These are phyloP conservation scores for Beauveria caledonica DNA, from an alignment of 2,329 filamentous ascomycete genomes.

Conservation along the genomic window DNA sequence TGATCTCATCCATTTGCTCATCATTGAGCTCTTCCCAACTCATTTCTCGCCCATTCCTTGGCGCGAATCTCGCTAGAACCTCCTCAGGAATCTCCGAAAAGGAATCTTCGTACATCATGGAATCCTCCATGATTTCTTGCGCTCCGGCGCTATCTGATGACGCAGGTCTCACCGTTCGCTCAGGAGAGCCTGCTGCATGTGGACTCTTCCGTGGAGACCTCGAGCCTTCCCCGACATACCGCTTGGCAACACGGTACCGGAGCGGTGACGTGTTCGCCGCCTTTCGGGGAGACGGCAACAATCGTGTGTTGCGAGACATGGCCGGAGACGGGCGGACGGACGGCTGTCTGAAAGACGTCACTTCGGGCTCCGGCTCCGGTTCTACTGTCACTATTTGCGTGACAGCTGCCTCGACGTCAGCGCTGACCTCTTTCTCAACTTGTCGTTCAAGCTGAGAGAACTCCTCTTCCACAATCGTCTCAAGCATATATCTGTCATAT, in stretches of 20 bases:
- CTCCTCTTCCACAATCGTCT: background rate
- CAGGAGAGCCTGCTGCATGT: background rate
- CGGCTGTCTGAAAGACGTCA: conserved; percentile 15
- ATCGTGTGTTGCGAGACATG: background rate
- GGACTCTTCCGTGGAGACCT: background rate
- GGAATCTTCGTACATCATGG: conserved; percentile 41
- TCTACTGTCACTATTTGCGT: background rate
- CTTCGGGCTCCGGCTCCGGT: background rate
- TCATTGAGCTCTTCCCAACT: conserved; percentile 12
- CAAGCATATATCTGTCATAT: background rate
- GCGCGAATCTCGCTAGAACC: conserved; percentile 38
- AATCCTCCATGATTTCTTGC: conserved; percentile 17
- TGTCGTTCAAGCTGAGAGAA: background rate
- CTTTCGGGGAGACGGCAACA: conserved; percentile 1
- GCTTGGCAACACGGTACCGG: conserved; percentile 26
- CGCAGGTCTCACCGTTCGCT: background rate
- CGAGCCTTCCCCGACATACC: background rate
- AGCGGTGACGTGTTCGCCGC: conserved; percentile 20
- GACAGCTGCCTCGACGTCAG: background rate
- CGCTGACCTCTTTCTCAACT: background rate
- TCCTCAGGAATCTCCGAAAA: conserved; percentile 49
- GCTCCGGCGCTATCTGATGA: background rate
- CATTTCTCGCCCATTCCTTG: conserved; percentile 6
- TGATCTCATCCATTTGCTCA: conserved; percentile 3
- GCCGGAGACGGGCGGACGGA: conserved; percentile 15